A percentile compares a stretch with the other conserved stretches of the same genome.
Evolutionary conservation across 2,329 filamentous ascomycete species (phyloP).

Genomic region (Trichoderma brevicompactum): DNA sequence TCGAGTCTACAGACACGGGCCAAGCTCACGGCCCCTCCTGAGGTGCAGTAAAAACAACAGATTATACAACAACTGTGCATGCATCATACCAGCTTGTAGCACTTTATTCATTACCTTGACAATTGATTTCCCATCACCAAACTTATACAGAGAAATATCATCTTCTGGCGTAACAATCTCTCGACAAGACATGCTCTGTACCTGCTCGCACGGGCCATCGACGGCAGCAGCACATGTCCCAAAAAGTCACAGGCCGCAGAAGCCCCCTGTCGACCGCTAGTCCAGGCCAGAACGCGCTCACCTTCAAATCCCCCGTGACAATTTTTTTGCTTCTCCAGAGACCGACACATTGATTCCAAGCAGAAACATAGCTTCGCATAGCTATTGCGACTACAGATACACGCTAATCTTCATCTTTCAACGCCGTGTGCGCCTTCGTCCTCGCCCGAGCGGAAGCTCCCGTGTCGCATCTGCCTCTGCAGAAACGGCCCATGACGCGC

Average conservation of each 20-base stretch:
- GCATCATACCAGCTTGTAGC: no score
- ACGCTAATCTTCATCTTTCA: neutral
- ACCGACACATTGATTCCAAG: neutral
- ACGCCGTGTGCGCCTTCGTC: neutral
- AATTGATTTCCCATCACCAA: neutral
- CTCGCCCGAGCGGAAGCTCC: neutral
- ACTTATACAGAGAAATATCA: neutral
- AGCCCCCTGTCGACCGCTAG: slow-evolving; percentile 18
- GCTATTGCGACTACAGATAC: neutral
- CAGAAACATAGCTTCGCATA: neutral
- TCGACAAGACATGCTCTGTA: no score
- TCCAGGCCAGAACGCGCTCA: slow-evolving; percentile 23
- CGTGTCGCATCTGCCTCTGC: neutral
- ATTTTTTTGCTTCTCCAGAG: slow-evolving; percentile 8
- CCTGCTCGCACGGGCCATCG: slow-evolving; percentile 10
- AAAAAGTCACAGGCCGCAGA: slow-evolving; percentile 5
- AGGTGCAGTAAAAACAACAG: no score
- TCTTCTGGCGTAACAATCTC: neutral
- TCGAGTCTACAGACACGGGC: no score
- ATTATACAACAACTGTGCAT: no score
- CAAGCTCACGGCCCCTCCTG: no score
- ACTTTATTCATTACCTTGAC: no score
- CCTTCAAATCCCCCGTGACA: slow-evolving; percentile 6
- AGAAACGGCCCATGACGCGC: slow-evolving; percentile 27
- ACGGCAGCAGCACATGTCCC: slow-evolving; percentile 7